Conservation (phyloP, 257 asterid genomes). For the Buddleja alternifolia region DNA sequence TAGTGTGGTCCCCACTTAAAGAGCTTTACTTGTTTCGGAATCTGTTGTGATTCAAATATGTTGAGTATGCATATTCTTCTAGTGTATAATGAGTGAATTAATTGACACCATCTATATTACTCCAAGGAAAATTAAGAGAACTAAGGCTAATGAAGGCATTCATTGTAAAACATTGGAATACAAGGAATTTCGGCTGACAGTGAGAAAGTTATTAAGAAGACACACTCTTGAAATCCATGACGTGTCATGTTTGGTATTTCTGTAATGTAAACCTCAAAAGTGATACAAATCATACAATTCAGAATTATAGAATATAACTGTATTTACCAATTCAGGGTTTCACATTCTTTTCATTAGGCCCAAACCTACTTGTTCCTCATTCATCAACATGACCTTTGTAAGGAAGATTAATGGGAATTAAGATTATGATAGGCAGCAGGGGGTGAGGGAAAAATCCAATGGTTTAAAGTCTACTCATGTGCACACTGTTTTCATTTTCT, state of each 20-base stretch:
- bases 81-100: too few species aligned
- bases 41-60: too few species aligned
- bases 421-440: neutral
- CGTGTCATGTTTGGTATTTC: too few species aligned
- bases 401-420: neutral
- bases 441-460: too few species aligned
- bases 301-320: neutral
- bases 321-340: neutral
- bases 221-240: neutral
- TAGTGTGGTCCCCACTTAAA: too few species aligned
- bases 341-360: neutral
- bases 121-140: neutral
- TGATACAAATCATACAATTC: too few species aligned
- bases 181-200: neutral
- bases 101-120: too few species aligned
- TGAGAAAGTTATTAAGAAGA: neutral
- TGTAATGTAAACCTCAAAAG: too few species aligned
- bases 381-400: neutral
- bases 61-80: too few species aligned
- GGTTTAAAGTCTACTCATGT: neutral
- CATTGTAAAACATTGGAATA: neutral
- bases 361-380: neutral
- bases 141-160: neutral
- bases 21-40: too few species aligned
- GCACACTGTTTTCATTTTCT: neutral